phyloP scores from a whole-genome alignment of 495 filamentous ascomycete species.

The Neurospora sublineolata region DNA sequence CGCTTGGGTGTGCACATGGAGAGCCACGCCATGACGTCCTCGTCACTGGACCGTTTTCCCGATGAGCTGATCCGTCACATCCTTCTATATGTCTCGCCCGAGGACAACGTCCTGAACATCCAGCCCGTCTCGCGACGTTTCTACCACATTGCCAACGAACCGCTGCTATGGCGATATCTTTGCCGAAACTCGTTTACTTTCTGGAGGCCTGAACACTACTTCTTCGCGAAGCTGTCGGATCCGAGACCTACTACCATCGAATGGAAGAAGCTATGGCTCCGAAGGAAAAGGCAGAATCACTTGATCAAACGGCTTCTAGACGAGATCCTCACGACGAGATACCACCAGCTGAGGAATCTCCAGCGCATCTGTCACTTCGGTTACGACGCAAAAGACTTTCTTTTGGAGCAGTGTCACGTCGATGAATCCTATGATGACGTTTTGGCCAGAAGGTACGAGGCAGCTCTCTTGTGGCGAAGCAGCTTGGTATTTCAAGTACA shows the following conservation, averaged over 20 bases:
- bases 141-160: conserved; percentile 51
- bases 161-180: conserved; percentile 67
- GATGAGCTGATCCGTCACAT: conserved; percentile 67
- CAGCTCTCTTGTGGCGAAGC: background rate
- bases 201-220: conserved; percentile 60
- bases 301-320: conserved; percentile 50
- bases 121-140: conserved; percentile 54
- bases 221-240: conserved; percentile 41
- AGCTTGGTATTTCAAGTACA: background rate
- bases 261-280: conserved; percentile 66
- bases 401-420: conserved; percentile 52
- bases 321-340: conserved; percentile 56
- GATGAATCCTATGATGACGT: conserved; percentile 57
- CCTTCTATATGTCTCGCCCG: conserved; percentile 47
- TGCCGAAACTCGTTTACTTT: conserved; percentile 55
- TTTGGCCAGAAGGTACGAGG: conserved; percentile 62
- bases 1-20: background rate
- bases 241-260: conserved; percentile 43
- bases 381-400: conserved; percentile 79
- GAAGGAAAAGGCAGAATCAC: conserved; percentile 43
- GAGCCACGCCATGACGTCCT: background rate
- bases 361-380: conserved; percentile 58
- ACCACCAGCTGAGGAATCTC: conserved; percentile 55
- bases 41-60: conserved; percentile 40
- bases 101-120: conserved; percentile 36